A percentile compares a stretch with the other conserved stretches of the same genome.
Conservation (phyloP, 441 rosid genomes). For the Breynia disticha region DNA sequence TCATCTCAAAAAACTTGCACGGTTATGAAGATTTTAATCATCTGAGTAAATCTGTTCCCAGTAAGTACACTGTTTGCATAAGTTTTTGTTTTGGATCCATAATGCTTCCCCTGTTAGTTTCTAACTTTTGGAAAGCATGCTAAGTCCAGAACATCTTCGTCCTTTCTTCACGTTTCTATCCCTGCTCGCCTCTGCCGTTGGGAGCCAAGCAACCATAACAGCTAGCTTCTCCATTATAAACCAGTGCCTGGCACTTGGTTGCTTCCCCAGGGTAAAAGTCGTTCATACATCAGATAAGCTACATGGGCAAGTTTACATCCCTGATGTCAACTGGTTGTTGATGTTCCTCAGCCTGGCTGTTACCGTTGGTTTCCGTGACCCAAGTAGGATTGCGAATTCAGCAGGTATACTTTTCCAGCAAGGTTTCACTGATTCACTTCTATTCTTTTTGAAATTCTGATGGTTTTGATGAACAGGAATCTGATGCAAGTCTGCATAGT, state of each 20-base stretch:
- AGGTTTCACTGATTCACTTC: not conserved
- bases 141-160: conserved; percentile 29
- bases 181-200: conserved; percentile 45
- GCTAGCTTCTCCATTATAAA: conserved; percentile 64
- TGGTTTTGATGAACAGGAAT: not conserved
- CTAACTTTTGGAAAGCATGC: conserved; percentile 13
- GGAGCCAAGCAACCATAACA: conserved; percentile 72
- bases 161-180: conserved; percentile 36
- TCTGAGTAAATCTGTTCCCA: conserved; percentile 41
- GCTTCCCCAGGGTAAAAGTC: conserved; percentile 57
- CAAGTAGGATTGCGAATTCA: conserved; percentile 34
- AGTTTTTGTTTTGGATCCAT: not conserved
- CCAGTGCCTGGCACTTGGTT: conserved; percentile 53
- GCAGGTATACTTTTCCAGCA: conserved; percentile 25
- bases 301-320: conserved; percentile 58
- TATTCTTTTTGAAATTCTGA: not conserved
- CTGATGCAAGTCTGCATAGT: no score
- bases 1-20: conserved; percentile 34
- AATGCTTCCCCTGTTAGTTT: not conserved
- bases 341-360: conserved; percentile 52
- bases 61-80: conserved; percentile 19
- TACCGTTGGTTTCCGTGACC: conserved; percentile 38
- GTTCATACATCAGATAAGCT: conserved; percentile 48
- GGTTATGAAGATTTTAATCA: conserved; percentile 24
- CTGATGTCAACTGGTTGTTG: conserved; percentile 51